Base-by-base conservation (phyloP, 176 grass and related monocot species). In the Bonia amplexicaulis region DNA sequence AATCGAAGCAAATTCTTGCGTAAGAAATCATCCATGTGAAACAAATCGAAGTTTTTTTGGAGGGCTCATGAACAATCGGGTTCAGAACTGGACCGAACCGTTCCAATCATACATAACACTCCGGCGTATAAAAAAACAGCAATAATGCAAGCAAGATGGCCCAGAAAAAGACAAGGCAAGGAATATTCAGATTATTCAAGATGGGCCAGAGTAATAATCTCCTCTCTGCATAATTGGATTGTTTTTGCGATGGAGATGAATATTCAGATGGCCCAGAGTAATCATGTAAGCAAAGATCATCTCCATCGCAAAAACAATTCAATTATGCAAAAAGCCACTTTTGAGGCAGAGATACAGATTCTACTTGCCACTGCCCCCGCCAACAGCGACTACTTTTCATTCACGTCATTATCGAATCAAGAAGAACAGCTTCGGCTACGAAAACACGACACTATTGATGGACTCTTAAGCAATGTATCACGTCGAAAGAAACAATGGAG, bases 341-440 rank as follows among this genome's bases (percentile, higher is more conserved):
- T 81, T 19, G 71, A 9, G 31, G 71, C 22, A 13, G 60, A 48
- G 29, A 86, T 86, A n/a, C 57, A 86, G 55, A 86, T 80, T 73
- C 44, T 71, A 45, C 9, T 37, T 65, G 72, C n/a, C 17, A 74
- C n/a, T 45, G n/a, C 16, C 77, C 46, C 46, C 45, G 66, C 78
- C 13, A 87, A 33, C 47, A 54, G 69, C 37, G 54, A 45, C 26
- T 65, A 52, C 12, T 52, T 53, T 53, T 26, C 22, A 26, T 45
- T 57, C 54, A 55, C 42, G 20, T 82, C 83, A 26, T 33, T 58
- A 31, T 73, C 72, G 45, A 78, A 82, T 58, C 47, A 67, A 14
- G 71, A 60, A 23, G 46, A 82, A 48, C 69, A 54, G n/a, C 23
- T 48, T 40, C 46, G 12, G 19, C 27, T 68, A 55, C 4, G 47